phyloP scores from a whole-genome alignment of 768 basidiomycete genomes.

The Tulasnella sp. region DNA sequence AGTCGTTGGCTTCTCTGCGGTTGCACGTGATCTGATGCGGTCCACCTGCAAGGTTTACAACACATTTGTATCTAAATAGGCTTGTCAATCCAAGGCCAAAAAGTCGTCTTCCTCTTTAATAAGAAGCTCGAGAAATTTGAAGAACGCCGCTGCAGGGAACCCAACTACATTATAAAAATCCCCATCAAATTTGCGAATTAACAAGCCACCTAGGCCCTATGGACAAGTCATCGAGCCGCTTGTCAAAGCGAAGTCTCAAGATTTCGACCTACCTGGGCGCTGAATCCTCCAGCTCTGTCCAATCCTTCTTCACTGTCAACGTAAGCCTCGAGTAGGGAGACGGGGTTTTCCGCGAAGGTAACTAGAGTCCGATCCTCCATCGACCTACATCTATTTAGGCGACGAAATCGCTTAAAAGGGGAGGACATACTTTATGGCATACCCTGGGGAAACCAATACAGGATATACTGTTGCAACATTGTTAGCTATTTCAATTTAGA shows the following conservation, averaged over 20 bases:
- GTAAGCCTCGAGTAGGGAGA: constrained; percentile 56
- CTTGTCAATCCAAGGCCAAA: constrained; percentile 29
- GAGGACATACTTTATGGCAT: constrained; percentile 45
- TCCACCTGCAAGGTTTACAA: no score
- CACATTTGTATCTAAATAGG: no score
- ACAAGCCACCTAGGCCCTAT: constrained; percentile 66
- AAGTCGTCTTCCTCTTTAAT: constrained; percentile 69
- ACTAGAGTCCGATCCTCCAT: constrained; percentile 75
- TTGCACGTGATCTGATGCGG: no score
- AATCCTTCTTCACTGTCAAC: constrained; percentile 74
- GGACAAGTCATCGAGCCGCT: neutral
- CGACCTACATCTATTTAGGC: constrained; percentile 33
- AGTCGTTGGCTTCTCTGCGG: no score
- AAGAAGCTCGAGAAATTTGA: constrained; percentile 54
- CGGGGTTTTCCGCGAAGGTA: constrained; percentile 54
- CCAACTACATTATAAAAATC: constrained; percentile 87
- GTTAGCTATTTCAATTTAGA: neutral
- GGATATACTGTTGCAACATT: constrained; percentile 47
- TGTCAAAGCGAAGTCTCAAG: neutral
- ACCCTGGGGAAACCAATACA: constrained; percentile 61
- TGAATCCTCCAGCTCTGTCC: constrained; percentile 88
- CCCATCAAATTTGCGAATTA: constrained; percentile 77
- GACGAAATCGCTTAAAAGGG: neutral
- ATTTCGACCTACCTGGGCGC: constrained; percentile 57
- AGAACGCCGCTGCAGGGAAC: constrained; percentile 80